These are phyloP conservation scores for Acrocalymma vagum DNA, from an alignment of 2,329 filamentous ascomycete species.

Conservation along the genomic window DNA sequence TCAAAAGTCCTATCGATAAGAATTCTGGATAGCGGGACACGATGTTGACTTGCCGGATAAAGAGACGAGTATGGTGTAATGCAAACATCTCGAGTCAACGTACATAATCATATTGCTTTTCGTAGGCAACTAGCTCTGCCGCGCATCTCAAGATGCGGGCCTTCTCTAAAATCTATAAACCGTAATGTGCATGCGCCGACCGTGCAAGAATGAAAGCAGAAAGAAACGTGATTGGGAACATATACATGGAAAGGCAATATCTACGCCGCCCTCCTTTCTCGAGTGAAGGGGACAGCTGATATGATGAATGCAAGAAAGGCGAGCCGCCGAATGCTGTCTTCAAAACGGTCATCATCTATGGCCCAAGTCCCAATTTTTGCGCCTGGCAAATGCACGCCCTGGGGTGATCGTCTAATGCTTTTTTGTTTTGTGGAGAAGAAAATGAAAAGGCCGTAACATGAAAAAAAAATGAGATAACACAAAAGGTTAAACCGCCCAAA, in stretches of 20 bases:
- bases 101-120: no score
- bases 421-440: conserved; percentile 29
- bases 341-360: conserved; percentile 14
- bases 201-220: conserved; percentile 5
- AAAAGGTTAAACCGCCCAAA: conserved; percentile 28
- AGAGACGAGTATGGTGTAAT: no score
- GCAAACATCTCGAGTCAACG: no score
- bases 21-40: no score
- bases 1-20: no score
- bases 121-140: no score
- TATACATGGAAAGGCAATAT: conserved; percentile 32
- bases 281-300: conserved; percentile 23
- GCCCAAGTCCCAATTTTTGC: conserved; percentile 27
- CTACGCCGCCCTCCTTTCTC: conserved; percentile 24
- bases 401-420: conserved; percentile 47
- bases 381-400: conserved; percentile 42
- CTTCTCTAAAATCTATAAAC: no score
- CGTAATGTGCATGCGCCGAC: no score
- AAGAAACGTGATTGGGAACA: no score
- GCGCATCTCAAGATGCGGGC: no score
- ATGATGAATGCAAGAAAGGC: conserved; percentile 14
- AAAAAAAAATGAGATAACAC: conserved; percentile 20
- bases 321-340: conserved; percentile 18
- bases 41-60: no score
- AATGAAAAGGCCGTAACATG: conserved; percentile 30